Evolutionary conservation across 768 basidiomycete genomes (phyloP).

Genomic region (Phanerodontia chrysosporium): DNA sequence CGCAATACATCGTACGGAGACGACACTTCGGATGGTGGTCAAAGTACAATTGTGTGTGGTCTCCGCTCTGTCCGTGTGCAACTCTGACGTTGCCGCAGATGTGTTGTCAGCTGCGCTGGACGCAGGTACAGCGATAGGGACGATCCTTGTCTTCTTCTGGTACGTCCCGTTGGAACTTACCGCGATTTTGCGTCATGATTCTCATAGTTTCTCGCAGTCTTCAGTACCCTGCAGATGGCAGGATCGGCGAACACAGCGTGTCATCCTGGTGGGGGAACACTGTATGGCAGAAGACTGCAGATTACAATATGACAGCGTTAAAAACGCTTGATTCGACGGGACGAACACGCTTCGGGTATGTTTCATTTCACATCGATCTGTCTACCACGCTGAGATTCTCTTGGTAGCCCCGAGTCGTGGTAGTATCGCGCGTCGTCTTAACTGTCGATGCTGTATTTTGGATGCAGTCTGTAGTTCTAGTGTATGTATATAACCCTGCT

Average conservation of each 20-base stretch:
- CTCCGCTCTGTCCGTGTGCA: not conserved
- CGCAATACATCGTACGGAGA: constrained; percentile 33
- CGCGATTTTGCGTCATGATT: no score
- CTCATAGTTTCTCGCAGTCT: constrained; percentile 32
- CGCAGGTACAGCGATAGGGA: constrained; percentile 55
- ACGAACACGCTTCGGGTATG: not conserved
- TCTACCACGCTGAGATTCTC: not conserved
- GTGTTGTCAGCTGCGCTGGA: constrained; percentile 69
- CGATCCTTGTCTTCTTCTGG: constrained; percentile 54
- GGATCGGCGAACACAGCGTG: constrained; percentile 48
- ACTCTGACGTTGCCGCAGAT: constrained; percentile 27
- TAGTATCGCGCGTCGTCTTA: not conserved
- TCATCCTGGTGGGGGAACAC: constrained; percentile 73
- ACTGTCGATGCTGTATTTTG: not conserved
- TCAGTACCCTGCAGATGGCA: constrained; percentile 60
- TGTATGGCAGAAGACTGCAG: constrained; percentile 27
- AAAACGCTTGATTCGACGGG: constrained; percentile 7
- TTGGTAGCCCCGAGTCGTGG: not conserved
- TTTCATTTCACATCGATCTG: not conserved
- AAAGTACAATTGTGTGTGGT: constrained; percentile 34
- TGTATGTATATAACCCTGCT: constrained; percentile 7
- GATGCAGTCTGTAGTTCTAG: constrained; percentile 3
- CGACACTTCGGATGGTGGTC: constrained; percentile 36
- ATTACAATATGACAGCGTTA: constrained; percentile 17
- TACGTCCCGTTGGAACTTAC: not conserved